These are phyloP conservation scores for Talaromyces sp. DNA, from an alignment of 2,329 filamentous ascomycete species.

Conservation along the genomic window DNA sequence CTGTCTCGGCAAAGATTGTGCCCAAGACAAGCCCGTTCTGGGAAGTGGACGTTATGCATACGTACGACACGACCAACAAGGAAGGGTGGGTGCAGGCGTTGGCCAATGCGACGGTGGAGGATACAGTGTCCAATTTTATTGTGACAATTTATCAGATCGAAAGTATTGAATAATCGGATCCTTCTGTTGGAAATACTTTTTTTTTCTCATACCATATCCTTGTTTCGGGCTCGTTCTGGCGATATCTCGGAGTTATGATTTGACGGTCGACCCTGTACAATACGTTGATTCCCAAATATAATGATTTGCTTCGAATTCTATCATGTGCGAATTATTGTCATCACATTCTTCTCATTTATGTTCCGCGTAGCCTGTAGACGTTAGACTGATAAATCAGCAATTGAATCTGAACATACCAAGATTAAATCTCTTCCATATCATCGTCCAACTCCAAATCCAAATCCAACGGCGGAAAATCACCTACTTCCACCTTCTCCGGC, in stretches of 20 bases:
- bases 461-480: conserved; percentile 54
- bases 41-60: conserved; percentile 18
- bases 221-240: background rate
- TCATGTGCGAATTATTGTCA: background rate
- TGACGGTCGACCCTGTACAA: background rate
- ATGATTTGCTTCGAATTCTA: background rate
- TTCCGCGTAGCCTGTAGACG: background rate
- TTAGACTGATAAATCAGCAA: background rate
- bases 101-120: conserved; percentile 15
- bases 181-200: background rate
- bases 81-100: conserved; percentile 7
- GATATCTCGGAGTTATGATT: background rate
- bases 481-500: conserved; percentile 60
- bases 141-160: conserved; percentile 16
- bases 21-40: conserved; percentile 12
- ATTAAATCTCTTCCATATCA: conserved; percentile 54
- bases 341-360: background rate
- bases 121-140: background rate
- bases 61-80: background rate
- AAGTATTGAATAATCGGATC: background rate
- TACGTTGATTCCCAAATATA: background rate
- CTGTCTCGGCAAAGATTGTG: conserved; percentile 15
- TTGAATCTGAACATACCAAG: background rate
- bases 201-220: background rate
- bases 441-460: conserved; percentile 53